These are phyloP conservation scores for Trichomonascaceae sp. DNA, from an alignment of 1,139 yeast species.

Conservation along the genomic window DNA sequence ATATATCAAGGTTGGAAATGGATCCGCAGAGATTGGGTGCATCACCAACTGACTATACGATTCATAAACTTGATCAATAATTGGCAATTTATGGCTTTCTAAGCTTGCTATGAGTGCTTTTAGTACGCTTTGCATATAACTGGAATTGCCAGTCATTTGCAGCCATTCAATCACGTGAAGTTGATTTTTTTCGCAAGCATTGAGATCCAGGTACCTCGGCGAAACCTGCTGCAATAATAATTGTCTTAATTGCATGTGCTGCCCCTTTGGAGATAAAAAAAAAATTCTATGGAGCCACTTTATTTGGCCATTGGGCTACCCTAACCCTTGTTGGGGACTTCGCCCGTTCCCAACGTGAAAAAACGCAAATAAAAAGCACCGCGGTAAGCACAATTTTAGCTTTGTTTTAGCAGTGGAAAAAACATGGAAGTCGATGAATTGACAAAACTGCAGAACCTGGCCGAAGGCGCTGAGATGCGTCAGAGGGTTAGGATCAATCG, in stretches of 20 bases:
- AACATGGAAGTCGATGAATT: conserved; percentile 46
- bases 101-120: conserved; percentile 15
- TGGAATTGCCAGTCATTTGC: not conserved
- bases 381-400: not conserved
- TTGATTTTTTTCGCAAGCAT: not conserved
- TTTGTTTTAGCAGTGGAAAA: conserved; percentile 33
- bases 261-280: too few species aligned
- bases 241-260: conserved; percentile 1
- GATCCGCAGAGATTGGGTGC: not conserved
- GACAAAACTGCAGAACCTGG: conserved; percentile 65
- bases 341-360: conserved; percentile 6
- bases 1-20: not conserved
- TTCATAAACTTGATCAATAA: conserved; percentile 20
- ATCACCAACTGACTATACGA: conserved; percentile 18
- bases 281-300: not conserved
- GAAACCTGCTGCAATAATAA: conserved; percentile 5
- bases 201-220: not conserved
- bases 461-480: conserved; percentile 83
- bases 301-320: conserved; percentile 6
- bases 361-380: not conserved
- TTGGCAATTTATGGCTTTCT: conserved; percentile 11
- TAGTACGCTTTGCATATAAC: conserved; percentile 13
- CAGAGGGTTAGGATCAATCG: conserved; percentile 34
- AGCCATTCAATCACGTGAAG: not conserved
- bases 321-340: conserved; percentile 11